Percentiles rank a stretch among this genome's conserved stretches.
phyloP scores from a whole-genome alignment of 164 flowering plant genomes.

The Aristolochia californica region DNA sequence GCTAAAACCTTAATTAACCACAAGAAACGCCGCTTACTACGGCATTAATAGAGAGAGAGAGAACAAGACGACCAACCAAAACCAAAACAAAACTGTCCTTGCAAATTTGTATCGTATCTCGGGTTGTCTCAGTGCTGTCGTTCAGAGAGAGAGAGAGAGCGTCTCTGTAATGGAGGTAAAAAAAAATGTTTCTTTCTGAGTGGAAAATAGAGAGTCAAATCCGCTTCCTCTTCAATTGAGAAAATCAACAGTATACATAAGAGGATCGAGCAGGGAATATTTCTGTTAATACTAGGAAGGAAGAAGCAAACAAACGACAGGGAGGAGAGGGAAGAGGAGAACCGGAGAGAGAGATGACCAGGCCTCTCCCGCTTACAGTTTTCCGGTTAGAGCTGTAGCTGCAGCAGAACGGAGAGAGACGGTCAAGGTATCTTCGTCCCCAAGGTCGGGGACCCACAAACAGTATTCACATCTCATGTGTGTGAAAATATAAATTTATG shows the following conservation, averaged over 20 bases:
- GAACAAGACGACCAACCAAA: neutral
- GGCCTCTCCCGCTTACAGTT: neutral
- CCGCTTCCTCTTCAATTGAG: too few species aligned
- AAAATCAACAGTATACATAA: too few species aligned
- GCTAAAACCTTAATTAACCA: slow-evolving; percentile 10
- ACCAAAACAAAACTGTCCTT: neutral
- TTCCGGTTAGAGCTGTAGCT: neutral
- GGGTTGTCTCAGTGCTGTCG: too few species aligned
- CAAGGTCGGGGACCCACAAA: neutral
- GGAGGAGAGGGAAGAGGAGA: neutral
- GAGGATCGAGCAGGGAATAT: too few species aligned
- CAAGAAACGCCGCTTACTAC: slow-evolving; percentile 23
- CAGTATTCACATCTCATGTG: slow-evolving; percentile 2
- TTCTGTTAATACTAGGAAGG: too few species aligned
- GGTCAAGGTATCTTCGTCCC: slow-evolving; percentile 8
- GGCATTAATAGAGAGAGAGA: slow-evolving; percentile 7
- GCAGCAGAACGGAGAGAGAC: neutral
- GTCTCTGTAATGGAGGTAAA: too few species aligned
- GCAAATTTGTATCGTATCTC: too few species aligned
- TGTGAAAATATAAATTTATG: slow-evolving; percentile 1
- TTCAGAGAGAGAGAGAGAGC: too few species aligned
- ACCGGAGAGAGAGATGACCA: too few species aligned
- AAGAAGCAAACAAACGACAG: too few species aligned
- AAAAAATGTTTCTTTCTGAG: too few species aligned
- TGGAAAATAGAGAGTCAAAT: too few species aligned